Percentiles rank a stretch among this genome's conserved stretches.
Evolutionary conservation across 169 alveolate species (phyloP).

Genomic region (Cryptosporidium ryanae): DNA sequence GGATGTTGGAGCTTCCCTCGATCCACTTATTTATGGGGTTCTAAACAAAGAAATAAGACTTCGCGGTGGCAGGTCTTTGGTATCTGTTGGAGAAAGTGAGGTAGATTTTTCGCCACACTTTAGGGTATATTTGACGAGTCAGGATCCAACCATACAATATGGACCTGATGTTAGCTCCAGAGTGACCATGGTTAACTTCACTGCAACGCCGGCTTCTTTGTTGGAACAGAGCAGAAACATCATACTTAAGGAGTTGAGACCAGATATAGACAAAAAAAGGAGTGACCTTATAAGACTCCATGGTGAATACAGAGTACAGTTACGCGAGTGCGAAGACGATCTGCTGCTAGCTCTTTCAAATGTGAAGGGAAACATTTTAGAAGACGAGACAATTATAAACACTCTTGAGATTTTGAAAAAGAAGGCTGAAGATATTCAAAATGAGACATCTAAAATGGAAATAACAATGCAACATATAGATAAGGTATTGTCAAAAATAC

Average conservation of each 20-base stretch:
- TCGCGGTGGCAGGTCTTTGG: constrained; percentile 95
- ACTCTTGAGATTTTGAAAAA: constrained; percentile 92
- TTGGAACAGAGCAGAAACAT: constrained; percentile 92
- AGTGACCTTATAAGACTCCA: constrained; percentile 92
- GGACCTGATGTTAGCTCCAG: constrained; percentile 97
- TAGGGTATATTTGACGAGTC: constrained; percentile 93
- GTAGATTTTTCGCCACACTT: constrained; percentile 95
- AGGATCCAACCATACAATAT: constrained; percentile 94
- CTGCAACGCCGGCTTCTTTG: constrained; percentile 95
- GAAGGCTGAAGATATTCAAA: constrained; percentile 92
- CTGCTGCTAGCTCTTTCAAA: constrained; percentile 93
- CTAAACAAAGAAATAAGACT: constrained; percentile 95
- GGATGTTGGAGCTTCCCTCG: constrained; percentile 90
- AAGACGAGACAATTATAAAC: constrained; percentile 91
- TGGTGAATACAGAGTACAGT: constrained; percentile 90
- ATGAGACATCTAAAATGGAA: constrained; percentile 92
- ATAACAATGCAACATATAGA: constrained; percentile 93
- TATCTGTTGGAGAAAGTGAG: constrained; percentile 96
- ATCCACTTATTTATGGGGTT: constrained; percentile 92
- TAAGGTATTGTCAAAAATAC: constrained; percentile 86
- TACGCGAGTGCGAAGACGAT: constrained; percentile 95
- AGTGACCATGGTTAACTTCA: constrained; percentile 96
- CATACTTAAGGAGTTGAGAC: constrained; percentile 93
- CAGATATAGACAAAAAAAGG: constrained; percentile 95
- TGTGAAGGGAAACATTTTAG: constrained; percentile 95